A percentile compares a stretch with the other conserved stretches of the same genome.
phyloP scores from a whole-genome alignment of 768 basidiomycete genomes.

The Tremella fuciformis region DNA sequence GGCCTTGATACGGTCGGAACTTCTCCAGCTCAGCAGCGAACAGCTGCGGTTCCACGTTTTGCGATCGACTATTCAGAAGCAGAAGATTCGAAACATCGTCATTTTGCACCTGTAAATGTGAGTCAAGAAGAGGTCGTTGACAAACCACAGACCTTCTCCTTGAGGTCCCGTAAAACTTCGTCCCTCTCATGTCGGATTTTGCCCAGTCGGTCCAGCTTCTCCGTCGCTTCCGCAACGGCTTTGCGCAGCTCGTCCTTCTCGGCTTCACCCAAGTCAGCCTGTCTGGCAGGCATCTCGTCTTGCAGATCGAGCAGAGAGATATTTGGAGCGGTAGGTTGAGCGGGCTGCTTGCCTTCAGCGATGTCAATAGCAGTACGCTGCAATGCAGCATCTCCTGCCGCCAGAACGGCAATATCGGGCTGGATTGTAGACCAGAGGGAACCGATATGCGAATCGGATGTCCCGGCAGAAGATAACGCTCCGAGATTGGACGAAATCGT shows the following conservation, averaged over 20 bases:
- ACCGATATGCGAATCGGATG: conserved; percentile 73
- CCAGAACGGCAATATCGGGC: conserved; percentile 63
- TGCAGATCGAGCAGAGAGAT: conserved; percentile 65
- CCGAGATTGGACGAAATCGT: conserved; percentile 73
- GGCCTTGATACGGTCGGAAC: conserved; percentile 84
- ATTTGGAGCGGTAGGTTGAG: conserved; percentile 37
- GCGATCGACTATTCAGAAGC: conserved; percentile 81
- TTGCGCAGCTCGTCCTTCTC: conserved; percentile 74
- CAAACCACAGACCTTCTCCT: conserved; percentile 71
- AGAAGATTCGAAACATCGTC: conserved; percentile 96
- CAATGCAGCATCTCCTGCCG: conserved; percentile 54
- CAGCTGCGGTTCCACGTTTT: conserved; percentile 75
- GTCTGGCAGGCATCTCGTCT: conserved; percentile 60
- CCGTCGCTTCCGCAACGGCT: conserved; percentile 29
- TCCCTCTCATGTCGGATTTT: conserved; percentile 81
- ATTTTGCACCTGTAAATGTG: conserved; percentile 67
- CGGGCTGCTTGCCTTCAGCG: conserved; percentile 58
- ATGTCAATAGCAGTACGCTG: conserved; percentile 30
- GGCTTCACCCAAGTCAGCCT: conserved; percentile 56
- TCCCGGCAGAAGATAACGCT: conserved; percentile 70
- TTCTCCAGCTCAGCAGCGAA: conserved; percentile 95
- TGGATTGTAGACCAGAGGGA: conserved; percentile 69
- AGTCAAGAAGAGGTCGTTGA: conserved; percentile 6
- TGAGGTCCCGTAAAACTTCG: conserved; percentile 86
- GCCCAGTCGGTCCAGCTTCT: conserved; percentile 66